phyloP scores from a whole-genome alignment of 371 early-diverging fungal genomes.

The Coemansia sp. region DNA sequence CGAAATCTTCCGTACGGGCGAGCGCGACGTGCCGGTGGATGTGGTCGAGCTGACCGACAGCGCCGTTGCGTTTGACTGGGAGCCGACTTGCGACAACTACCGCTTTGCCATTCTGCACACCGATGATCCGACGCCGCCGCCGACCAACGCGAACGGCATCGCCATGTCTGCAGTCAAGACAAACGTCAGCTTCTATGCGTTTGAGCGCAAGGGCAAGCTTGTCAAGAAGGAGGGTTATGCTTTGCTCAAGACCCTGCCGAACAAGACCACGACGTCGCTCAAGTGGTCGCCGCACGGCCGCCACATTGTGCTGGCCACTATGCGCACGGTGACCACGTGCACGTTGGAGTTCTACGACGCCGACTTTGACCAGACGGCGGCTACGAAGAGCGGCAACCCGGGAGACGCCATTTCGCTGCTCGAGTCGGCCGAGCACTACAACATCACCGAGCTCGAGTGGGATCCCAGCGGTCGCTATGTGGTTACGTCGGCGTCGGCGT shows the following conservation, averaged over 20 bases:
- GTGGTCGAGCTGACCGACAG: slow-evolving; percentile 88
- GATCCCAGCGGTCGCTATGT: slow-evolving; percentile 97
- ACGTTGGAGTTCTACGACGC: slow-evolving; percentile 93
- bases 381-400: slow-evolving; percentile 55
- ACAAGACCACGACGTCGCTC: slow-evolving; percentile 79
- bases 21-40: slow-evolving; percentile 93
- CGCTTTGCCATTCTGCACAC: slow-evolving; percentile 84
- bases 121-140: slow-evolving; percentile 64
- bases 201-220: slow-evolving; percentile 57
- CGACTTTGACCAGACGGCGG: slow-evolving; percentile 64
- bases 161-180: slow-evolving; percentile 61
- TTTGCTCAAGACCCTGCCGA: slow-evolving; percentile 69
- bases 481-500: slow-evolving; percentile 79
- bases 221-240: slow-evolving; percentile 63
- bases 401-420: slow-evolving; percentile 63
- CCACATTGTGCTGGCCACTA: slow-evolving; percentile 83
- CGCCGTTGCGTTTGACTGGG: slow-evolving; percentile 87
- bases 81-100: slow-evolving; percentile 74
- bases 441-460: slow-evolving; percentile 94
- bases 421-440: slow-evolving; percentile 83
- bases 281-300: slow-evolving; percentile 97
- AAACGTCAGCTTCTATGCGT: slow-evolving; percentile 81
- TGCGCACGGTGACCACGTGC: slow-evolving; percentile 74
- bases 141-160: slow-evolving; percentile 57
- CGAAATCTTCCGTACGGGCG: slow-evolving; percentile 90